Conservation (phyloP, 2,329 filamentous ascomycete genomes). For the Penicillium oxalicum region DNA sequence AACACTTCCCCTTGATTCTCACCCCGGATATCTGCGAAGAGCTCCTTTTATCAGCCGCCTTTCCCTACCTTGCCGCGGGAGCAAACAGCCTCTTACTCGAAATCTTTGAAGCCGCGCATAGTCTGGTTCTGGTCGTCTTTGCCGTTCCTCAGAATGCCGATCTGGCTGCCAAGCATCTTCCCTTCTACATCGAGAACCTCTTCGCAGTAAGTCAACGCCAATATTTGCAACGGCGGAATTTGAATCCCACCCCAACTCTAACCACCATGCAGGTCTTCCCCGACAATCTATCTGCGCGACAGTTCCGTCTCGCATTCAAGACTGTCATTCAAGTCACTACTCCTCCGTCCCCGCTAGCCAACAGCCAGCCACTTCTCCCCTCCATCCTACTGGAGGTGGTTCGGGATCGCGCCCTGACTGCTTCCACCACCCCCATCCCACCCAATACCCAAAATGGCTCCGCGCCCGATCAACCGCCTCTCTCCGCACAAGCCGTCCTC, state of each 20-base stretch:
- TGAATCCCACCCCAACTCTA: not conserved
- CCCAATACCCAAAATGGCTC: constrained; percentile 30
- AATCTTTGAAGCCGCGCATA: constrained; percentile 86
- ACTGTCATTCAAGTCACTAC: constrained; percentile 76
- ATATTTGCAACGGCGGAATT: not conserved
- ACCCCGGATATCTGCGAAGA: constrained; percentile 62
- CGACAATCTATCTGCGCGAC: constrained; percentile 67
- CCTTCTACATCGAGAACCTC: constrained; percentile 76
- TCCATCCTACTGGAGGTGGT: constrained; percentile 76
- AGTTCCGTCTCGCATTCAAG: constrained; percentile 84
- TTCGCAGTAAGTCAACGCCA: constrained; percentile 48
- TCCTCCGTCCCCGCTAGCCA: constrained; percentile 69
- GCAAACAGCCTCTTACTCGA: constrained; percentile 54
- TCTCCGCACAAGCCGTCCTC: constrained; percentile 71
- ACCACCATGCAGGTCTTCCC: constrained; percentile 58
- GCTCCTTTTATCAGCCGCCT: constrained; percentile 67
- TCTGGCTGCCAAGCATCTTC: constrained; percentile 64
- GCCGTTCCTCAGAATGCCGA: constrained; percentile 71
- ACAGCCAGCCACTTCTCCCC: constrained; percentile 68
- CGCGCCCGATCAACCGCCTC: constrained; percentile 26
- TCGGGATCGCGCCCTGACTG: constrained; percentile 56
- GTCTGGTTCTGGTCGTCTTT: constrained; percentile 71
- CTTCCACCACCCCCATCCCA: constrained; percentile 46
- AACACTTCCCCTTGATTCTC: constrained; percentile 71
- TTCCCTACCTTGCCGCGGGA: constrained; percentile 63